phyloP scores from a whole-genome alignment of 1,284 basidiomycete genomes.

The Schizophyllum commune region DNA sequence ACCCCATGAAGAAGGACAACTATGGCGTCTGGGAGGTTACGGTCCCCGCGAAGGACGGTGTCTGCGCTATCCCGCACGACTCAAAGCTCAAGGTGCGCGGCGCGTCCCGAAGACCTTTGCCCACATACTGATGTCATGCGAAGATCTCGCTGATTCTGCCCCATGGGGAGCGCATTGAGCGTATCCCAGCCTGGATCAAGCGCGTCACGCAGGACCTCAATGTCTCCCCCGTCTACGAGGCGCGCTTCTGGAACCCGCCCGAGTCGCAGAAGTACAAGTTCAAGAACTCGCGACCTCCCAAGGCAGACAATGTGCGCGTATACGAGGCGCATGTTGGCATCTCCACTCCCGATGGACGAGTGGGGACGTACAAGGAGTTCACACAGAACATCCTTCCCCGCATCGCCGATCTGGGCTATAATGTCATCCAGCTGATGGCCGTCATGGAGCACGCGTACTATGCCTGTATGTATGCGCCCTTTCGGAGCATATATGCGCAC shows the following conservation, averaged over 20 bases:
- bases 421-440: slow-evolving; percentile 95
- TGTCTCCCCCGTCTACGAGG: slow-evolving; percentile 91
- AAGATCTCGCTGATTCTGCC: slow-evolving; percentile 83
- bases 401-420: slow-evolving; percentile 91
- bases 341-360: slow-evolving; percentile 79
- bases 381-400: slow-evolving; percentile 78
- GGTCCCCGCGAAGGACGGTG: slow-evolving; percentile 66
- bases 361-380: slow-evolving; percentile 96
- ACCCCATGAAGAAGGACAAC: slow-evolving; percentile 81
- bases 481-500: slow-evolving; percentile 6
- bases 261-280: slow-evolving; percentile 66
- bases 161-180: slow-evolving; percentile 77
- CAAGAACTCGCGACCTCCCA: slow-evolving; percentile 69
- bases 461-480: slow-evolving; percentile 60
- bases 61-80: slow-evolving; percentile 87
- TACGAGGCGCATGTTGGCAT: slow-evolving; percentile 99
- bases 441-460: slow-evolving; percentile 99
- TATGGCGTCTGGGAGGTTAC: slow-evolving; percentile 92
- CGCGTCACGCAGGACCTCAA: slow-evolving; percentile 92
- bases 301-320: slow-evolving; percentile 72
- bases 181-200: slow-evolving; percentile 89
- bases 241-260: slow-evolving; percentile 97
- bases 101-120: neutral
- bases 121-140: neutral
- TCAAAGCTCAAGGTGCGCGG: slow-evolving; percentile 78